A percentile compares a stretch with the other conserved stretches of the same genome.
phyloP scores from a whole-genome alignment of 148 eudicot genomes.

The Drosera capensis region DNA sequence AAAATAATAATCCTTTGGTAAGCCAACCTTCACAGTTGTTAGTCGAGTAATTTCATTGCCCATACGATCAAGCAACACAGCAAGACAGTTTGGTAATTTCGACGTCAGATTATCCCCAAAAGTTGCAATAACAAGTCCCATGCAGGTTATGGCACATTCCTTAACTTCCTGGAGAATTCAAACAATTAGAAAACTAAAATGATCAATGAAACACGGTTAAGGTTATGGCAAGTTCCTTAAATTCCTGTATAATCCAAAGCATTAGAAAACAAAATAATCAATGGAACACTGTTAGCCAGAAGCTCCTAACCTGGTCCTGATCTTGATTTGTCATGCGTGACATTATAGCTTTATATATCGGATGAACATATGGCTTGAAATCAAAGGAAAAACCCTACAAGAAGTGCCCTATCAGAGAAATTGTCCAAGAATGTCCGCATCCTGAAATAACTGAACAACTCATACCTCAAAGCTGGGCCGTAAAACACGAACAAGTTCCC shows the following conservation, averaged over 20 bases:
- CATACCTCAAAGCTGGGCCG: constrained; percentile 78
- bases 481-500: constrained; percentile 90
- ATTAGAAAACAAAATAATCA: neutral
- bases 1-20: neutral
- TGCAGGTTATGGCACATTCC: constrained; percentile 96
- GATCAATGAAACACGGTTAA: constrained; percentile 3
- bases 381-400: constrained; percentile 54
- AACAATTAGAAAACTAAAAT: neutral
- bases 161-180: constrained; percentile 58
- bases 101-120: constrained; percentile 80
- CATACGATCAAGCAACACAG: constrained; percentile 97
- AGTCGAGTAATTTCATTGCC: constrained; percentile 97
- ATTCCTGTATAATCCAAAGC: neutral
- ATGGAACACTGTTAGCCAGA: neutral
- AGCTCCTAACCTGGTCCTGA: constrained; percentile 69
- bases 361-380: constrained; percentile 73
- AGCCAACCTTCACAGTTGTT: constrained; percentile 89
- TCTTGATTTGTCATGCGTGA: constrained; percentile 94
- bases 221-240: neutral
- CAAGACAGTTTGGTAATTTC: constrained; percentile 76
- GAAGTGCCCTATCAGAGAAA: constrained; percentile 8
- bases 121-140: constrained; percentile 87
- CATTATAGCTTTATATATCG: constrained; percentile 82
- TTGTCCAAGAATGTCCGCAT: neutral
- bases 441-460: constrained; percentile 1